phyloP scores from a whole-genome alignment of 768 basidiomycete genomes.

The Rhizopogon salebrosus region DNA sequence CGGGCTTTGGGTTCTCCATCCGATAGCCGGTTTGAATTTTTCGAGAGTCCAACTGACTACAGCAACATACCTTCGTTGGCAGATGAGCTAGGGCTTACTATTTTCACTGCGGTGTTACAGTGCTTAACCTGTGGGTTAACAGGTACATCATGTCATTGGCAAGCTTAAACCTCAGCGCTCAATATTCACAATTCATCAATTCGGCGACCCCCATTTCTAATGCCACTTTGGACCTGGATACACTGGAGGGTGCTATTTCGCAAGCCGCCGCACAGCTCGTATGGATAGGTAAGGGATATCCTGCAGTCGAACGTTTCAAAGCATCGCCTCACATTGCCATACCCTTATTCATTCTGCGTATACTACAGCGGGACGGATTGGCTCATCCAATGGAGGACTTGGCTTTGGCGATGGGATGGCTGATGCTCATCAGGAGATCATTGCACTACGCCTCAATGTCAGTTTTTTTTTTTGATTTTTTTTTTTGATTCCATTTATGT shows the following conservation, averaged over 20 bases:
- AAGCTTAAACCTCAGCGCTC: not conserved
- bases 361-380: not conserved
- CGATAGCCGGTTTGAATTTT: not conserved
- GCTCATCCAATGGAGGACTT: not conserved
- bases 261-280: not conserved
- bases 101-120: not conserved
- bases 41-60: no score
- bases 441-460: not conserved
- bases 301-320: no score
- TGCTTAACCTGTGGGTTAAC: not conserved
- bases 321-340: no score
- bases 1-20: not conserved
- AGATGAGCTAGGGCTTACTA: not conserved
- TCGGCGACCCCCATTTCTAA: not conserved
- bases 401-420: not conserved
- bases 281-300: not conserved
- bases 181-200: not conserved
- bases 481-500: no score
- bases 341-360: not conserved
- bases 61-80: not conserved
- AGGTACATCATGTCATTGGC: constrained; percentile 1
- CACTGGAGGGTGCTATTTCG: not conserved
- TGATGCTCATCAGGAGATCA: not conserved
- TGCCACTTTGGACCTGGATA: not conserved
- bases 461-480: no score